Evolutionary conservation across 768 basidiomycete genomes (phyloP).

Genomic region (Suillus weaverae): DNA sequence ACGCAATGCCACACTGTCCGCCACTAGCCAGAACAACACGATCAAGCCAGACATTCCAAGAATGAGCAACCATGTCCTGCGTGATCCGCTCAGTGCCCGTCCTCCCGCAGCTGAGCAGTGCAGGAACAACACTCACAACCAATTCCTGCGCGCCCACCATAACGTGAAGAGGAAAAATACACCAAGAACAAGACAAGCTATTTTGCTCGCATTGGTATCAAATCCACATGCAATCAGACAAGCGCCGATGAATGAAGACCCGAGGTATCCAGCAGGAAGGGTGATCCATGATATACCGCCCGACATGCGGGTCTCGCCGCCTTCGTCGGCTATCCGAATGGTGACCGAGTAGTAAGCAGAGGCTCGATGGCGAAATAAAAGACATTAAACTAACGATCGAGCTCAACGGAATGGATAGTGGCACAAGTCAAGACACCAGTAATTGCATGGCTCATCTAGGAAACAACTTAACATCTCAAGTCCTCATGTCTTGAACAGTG

Average conservation of each 20-base stretch:
- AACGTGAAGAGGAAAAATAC: constrained; percentile 86
- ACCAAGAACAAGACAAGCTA: constrained; percentile 77
- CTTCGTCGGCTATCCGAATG: constrained; percentile 69
- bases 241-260: constrained; percentile 85
- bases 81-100: background rate
- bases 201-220: constrained; percentile 84
- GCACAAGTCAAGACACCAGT: constrained; percentile 82
- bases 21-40: constrained; percentile 83
- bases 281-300: constrained; percentile 83
- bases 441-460: constrained; percentile 84
- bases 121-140: constrained; percentile 52
- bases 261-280: constrained; percentile 83
- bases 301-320: constrained; percentile 83
- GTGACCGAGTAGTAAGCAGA: constrained; percentile 15
- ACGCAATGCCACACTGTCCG: constrained; percentile 68
- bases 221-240: constrained; percentile 86
- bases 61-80: constrained; percentile 77
- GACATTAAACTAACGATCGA: constrained; percentile 66
- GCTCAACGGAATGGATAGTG: constrained; percentile 79
- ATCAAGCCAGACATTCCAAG: constrained; percentile 78
- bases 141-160: constrained; percentile 82
- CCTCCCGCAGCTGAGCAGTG: background rate
- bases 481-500: constrained; percentile 1
- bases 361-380: background rate
- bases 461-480: constrained; percentile 4